Evolutionary conservation across 2,329 filamentous ascomycete genomes (phyloP).

Genomic region (Aureobasidium sp.): DNA sequence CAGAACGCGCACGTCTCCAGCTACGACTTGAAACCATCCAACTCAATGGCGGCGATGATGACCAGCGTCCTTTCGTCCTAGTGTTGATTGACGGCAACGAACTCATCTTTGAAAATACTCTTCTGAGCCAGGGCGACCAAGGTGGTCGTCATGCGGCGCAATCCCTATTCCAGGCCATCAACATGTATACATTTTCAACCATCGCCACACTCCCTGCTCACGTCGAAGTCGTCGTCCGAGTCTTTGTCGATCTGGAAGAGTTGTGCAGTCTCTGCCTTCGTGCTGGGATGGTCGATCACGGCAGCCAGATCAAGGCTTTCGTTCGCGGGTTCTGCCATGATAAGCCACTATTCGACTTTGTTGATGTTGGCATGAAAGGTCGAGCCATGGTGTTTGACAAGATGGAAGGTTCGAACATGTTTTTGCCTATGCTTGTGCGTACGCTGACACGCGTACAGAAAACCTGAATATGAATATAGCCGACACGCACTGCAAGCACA

Average conservation of each 20-base stretch:
- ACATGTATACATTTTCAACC: constrained; percentile 31
- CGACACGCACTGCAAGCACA: constrained; percentile 53
- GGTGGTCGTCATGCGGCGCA: constrained; percentile 50
- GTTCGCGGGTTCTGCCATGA: constrained; percentile 50
- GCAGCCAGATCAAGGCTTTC: constrained; percentile 48
- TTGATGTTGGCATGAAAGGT: constrained; percentile 39
- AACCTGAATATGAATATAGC: constrained; percentile 47
- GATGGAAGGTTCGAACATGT: constrained; percentile 36
- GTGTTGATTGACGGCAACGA: constrained; percentile 56
- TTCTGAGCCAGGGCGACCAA: constrained; percentile 32
- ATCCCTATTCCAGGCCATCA: constrained; percentile 43
- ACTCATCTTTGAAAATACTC: constrained; percentile 35
- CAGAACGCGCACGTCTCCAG: not conserved
- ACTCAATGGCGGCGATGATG: too few species aligned
- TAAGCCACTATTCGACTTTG: constrained; percentile 50
- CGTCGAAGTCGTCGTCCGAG: constrained; percentile 40
- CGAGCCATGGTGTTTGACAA: constrained; percentile 31
- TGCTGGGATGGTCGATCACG: constrained; percentile 40
- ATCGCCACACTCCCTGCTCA: constrained; percentile 30
- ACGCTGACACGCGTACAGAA: constrained; percentile 31
- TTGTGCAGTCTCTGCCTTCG: constrained; percentile 37
- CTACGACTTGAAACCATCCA: not conserved
- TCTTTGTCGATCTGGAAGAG: constrained; percentile 39
- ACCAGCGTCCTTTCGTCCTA: constrained; percentile 47
- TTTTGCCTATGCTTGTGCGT: not conserved